phyloP scores from a whole-genome alignment of 1,284 basidiomycete species.

The Inonotus hispidus region DNA sequence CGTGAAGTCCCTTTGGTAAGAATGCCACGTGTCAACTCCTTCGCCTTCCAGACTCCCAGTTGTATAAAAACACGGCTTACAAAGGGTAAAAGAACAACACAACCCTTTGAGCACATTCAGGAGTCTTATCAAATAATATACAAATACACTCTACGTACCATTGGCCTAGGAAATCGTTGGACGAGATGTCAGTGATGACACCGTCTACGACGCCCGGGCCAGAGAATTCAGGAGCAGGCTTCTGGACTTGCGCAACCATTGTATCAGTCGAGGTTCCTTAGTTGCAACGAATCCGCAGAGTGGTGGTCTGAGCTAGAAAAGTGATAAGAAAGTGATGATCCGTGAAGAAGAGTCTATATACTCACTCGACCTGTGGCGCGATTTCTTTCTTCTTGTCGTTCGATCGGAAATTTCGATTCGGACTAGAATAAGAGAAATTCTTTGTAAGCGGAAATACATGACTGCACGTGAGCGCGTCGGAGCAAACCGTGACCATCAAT shows the following conservation, averaged over 20 bases:
- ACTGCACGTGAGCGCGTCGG: neutral
- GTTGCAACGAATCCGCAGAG: neutral
- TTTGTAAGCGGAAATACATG: neutral
- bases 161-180: constrained; percentile 73
- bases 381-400: neutral
- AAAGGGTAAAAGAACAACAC: constrained; percentile 80
- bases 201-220: constrained; percentile 73
- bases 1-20: constrained; percentile 57
- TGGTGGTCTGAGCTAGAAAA: neutral
- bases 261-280: neutral
- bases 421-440: neutral
- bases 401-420: neutral
- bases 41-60: neutral
- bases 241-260: constrained; percentile 72
- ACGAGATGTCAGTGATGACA: constrained; percentile 68
- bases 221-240: constrained; percentile 73
- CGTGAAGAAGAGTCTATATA: neutral
- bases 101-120: constrained; percentile 43
- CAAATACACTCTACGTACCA: constrained; percentile 46
- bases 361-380: neutral
- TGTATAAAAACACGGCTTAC: constrained; percentile 36
- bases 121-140: constrained; percentile 19
- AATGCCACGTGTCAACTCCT: constrained; percentile 6
- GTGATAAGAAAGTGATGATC: neutral
- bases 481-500: neutral